phyloP scores from a whole-genome alignment of 1,139 yeast species.

The Debaryomycetaceae sp. region DNA sequence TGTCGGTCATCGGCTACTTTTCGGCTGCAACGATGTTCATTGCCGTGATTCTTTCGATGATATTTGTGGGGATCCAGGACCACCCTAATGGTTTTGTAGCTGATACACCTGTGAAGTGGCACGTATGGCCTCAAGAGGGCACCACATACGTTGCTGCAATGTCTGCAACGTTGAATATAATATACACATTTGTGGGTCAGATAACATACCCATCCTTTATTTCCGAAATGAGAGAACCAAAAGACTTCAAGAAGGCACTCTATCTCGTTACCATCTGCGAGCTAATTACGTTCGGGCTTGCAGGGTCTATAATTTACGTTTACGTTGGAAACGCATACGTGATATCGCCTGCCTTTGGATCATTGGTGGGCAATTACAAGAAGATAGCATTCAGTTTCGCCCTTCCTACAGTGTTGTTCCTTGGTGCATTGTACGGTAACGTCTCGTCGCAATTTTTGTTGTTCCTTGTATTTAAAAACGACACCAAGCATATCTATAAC shows the following conservation, averaged over 20 bases:
- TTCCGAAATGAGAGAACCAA: slow-evolving; percentile 56
- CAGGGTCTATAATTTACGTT: slow-evolving; percentile 56
- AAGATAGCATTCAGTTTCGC: slow-evolving; percentile 60
- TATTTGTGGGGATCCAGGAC: slow-evolving; percentile 50
- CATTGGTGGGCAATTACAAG: slow-evolving; percentile 43
- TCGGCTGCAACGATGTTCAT: slow-evolving; percentile 56
- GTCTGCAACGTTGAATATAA: slow-evolving; percentile 57
- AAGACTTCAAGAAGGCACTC: slow-evolving; percentile 56
- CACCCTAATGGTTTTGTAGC: slow-evolving; percentile 43
- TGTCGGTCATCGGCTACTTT: slow-evolving; percentile 49
- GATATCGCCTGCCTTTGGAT: slow-evolving; percentile 60
- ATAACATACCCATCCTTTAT: slow-evolving; percentile 61
- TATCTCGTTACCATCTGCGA: slow-evolving; percentile 50
- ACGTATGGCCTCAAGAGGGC: slow-evolving; percentile 48
- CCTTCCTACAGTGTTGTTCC: slow-evolving; percentile 54
- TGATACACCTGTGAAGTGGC: slow-evolving; percentile 36
- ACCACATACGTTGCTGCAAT: slow-evolving; percentile 52
- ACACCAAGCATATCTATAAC: slow-evolving; percentile 40
- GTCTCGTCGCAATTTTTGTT: slow-evolving; percentile 53
- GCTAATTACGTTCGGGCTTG: slow-evolving; percentile 46
- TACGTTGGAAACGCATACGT: slow-evolving; percentile 55
- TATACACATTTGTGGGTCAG: slow-evolving; percentile 63
- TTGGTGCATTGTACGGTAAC: slow-evolving; percentile 54
- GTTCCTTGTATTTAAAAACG: slow-evolving; percentile 38
- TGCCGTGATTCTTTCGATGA: slow-evolving; percentile 50